Percentiles rank a stretch among this genome's conserved stretches.
phyloP scores from a whole-genome alignment of 805 yeast species.

The Allodekkera sacchari region DNA sequence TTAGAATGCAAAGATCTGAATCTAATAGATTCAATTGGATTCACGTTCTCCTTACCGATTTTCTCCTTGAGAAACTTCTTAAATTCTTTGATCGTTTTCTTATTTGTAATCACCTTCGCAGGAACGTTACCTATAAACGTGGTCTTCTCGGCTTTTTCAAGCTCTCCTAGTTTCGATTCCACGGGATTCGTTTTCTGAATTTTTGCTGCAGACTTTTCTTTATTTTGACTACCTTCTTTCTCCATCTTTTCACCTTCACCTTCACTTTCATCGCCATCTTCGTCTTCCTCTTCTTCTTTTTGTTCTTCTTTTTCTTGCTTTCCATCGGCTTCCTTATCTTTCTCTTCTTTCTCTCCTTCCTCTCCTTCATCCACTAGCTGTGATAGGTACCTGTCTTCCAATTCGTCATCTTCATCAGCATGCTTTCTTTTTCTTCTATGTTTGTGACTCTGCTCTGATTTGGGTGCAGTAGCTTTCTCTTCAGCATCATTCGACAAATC shows the following conservation, averaged over 20 bases:
- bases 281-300: conserved; percentile 10
- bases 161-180: conserved; percentile 61
- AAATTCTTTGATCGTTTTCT: conserved; percentile 52
- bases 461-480: neutral
- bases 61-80: conserved; percentile 48
- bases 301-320: conserved; percentile 7
- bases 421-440: conserved; percentile 15
- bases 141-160: conserved; percentile 76
- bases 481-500: neutral
- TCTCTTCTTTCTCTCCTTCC: conserved; percentile 12
- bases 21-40: conserved; percentile 65
- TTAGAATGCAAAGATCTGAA: conserved; percentile 89
- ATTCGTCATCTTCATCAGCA: conserved; percentile 35
- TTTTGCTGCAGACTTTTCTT: conserved; percentile 18
- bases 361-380: conserved; percentile 36
- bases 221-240: conserved; percentile 11
- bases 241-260: conserved; percentile 9
- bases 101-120: conserved; percentile 53
- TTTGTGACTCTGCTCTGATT: conserved; percentile 6
- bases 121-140: conserved; percentile 85
- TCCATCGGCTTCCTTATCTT: conserved; percentile 15
- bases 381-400: conserved; percentile 46
- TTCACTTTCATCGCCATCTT: conserved; percentile 17
- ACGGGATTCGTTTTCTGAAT: conserved; percentile 26
- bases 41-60: conserved; percentile 18